Conservation (phyloP, 768 basidiomycete genomes). For the Russula ochroleuca region DNA sequence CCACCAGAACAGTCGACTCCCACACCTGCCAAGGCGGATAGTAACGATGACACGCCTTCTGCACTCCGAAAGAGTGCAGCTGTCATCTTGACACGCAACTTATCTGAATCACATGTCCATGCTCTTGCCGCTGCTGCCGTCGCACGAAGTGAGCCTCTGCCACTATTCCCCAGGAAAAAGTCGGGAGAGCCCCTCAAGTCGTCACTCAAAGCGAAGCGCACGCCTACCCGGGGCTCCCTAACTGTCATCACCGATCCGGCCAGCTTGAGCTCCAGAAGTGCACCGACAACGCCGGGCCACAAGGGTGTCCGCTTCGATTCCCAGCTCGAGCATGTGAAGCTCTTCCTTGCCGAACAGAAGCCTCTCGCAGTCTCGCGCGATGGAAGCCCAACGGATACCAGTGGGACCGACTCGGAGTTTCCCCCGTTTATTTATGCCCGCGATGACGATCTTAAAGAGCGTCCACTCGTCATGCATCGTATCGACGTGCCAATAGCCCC, state of each 20-base stretch:
- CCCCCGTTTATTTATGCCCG: constrained; percentile 60
- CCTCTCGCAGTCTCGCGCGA: constrained; percentile 90
- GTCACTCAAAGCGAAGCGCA: constrained; percentile 71
- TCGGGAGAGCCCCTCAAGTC: constrained; percentile 91
- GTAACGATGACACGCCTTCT: constrained; percentile 18
- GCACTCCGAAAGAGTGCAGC: neutral
- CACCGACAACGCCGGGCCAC: constrained; percentile 73
- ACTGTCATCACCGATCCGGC: constrained; percentile 46
- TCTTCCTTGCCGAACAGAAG: constrained; percentile 93
- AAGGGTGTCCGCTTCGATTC: constrained; percentile 93
- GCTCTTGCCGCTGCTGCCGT: constrained; percentile 14
- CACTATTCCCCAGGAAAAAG: constrained; percentile 71
- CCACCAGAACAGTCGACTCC: constrained; percentile 45
- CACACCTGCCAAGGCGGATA: constrained; percentile 36
- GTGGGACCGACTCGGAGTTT: constrained; percentile 74
- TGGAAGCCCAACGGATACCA: constrained; percentile 83
- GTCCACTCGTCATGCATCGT: constrained; percentile 53
- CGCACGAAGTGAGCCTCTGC: neutral
- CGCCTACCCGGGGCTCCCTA: constrained; percentile 44
- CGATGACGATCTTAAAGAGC: constrained; percentile 34
- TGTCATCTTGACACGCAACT: constrained; percentile 14
- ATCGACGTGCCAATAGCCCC: constrained; percentile 57
- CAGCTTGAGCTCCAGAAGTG: constrained; percentile 52
- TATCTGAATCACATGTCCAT: constrained; percentile 27
- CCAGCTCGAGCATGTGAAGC: constrained; percentile 88